Evolutionary conservation across 1,284 basidiomycete species (phyloP).

Genomic region (Ceratobasidium sp.): DNA sequence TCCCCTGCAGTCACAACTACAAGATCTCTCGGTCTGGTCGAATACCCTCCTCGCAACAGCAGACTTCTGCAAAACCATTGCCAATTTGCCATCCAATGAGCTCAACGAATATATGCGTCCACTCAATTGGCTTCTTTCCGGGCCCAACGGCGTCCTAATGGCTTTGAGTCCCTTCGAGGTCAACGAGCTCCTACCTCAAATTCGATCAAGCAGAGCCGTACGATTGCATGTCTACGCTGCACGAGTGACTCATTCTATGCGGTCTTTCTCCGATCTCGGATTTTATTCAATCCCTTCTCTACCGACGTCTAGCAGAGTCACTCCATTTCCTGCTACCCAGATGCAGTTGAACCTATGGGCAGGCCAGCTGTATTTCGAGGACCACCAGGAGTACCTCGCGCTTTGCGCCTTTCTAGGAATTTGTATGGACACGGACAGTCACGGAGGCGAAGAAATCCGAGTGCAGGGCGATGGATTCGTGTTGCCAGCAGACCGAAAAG

Average conservation of each 20-base stretch:
- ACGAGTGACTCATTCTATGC: slow-evolving; percentile 54
- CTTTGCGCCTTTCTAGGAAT: slow-evolving; percentile 57
- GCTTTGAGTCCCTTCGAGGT: slow-evolving; percentile 61
- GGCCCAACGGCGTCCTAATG: slow-evolving; percentile 45
- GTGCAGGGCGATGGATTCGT: slow-evolving; percentile 30
- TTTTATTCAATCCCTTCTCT: slow-evolving; percentile 12
- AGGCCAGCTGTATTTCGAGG: slow-evolving; percentile 58
- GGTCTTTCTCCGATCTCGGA: slow-evolving; percentile 50
- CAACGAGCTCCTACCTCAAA: slow-evolving; percentile 56
- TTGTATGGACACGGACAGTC: slow-evolving; percentile 41
- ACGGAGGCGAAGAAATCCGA: not conserved
- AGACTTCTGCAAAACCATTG: slow-evolving; percentile 53
- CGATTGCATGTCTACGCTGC: slow-evolving; percentile 60
- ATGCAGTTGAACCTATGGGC: slow-evolving; percentile 59
- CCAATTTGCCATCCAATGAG: not conserved
- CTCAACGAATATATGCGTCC: slow-evolving; percentile 34
- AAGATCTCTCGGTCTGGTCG: not conserved
- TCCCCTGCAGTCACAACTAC: not conserved
- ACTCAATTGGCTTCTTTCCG: slow-evolving; percentile 57
- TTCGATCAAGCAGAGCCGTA: slow-evolving; percentile 53
- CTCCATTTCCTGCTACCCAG: not conserved
- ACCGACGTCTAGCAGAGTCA: not conserved
- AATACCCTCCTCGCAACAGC: not conserved
- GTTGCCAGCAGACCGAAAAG: not conserved
- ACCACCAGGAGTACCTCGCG: slow-evolving; percentile 52